Evolutionary conservation across 176 grass and related monocot species (phyloP), one percentile per base, ranked within the genome.

Genomic region (Saccharum officinarum): DNA sequence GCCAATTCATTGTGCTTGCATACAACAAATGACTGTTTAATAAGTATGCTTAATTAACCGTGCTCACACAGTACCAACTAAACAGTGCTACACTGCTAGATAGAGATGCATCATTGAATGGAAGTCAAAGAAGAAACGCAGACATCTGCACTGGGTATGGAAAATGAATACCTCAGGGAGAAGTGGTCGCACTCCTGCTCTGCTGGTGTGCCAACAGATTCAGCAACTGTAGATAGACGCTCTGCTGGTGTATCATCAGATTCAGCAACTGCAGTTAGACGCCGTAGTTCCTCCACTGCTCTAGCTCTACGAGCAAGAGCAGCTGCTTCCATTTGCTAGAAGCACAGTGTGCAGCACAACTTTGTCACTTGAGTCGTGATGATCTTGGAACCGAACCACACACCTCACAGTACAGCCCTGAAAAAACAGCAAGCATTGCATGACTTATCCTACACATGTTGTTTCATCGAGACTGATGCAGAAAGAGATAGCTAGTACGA

Each of bases 181-280:
- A 97, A 97, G 89, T 97, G 94, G 34, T 85, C 46, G 26, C 94
- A 97, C 22, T 79, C 69, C 55, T 89, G 79, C 76, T 39, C n/a
- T n/a, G 75, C 71, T 34, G 41, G 25, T 39, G 73, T 67, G 45
- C 47, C 71, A 77, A 22, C 86, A 79, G 40, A 69, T 77, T 86
- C 69, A 82, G 67, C 26, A n/a, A 39, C n/a, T 61, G n/a, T 61
- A 61, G 57, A 61, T 10, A 60, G 55, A 10, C 55, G 79, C 82
- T 38, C 75, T 36, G 65, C 71, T 46, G 49, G 31, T 54, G 73
- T 61, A 33, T 64, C 75, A 80, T 22, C 81, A 76, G 47, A 54
- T 42, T 42, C 8, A 79, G 67, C 40, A n/a, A 39, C 47, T 78
- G 81, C 44, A 73, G 67, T 57, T 22, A 55, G 75, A 76, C 10